A percentile compares a stretch with the other conserved stretches of the same genome.
These are phyloP conservation scores for Claviceps cyperi DNA, from an alignment of 2,329 filamentous ascomycete genomes.

Conservation along the genomic window DNA sequence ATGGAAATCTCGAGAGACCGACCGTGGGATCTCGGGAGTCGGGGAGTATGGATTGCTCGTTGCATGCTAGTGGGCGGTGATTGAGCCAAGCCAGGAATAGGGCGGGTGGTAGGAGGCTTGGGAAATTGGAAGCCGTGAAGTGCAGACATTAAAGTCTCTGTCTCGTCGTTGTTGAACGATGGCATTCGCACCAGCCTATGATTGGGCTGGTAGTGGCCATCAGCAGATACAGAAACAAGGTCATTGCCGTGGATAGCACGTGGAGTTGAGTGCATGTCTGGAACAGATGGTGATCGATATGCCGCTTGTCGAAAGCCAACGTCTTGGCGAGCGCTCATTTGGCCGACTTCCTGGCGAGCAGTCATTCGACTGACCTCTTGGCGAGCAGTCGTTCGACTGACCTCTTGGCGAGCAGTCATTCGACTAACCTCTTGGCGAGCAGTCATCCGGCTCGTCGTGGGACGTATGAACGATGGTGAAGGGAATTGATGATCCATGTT, in stretches of 20 bases:
- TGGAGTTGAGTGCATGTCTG: slow-evolving; percentile 7
- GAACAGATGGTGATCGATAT: slow-evolving; percentile 16
- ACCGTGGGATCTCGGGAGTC: slow-evolving; percentile 13
- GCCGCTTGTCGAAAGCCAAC: slow-evolving; percentile 17
- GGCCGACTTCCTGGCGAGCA: slow-evolving; percentile 30
- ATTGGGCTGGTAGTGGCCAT: slow-evolving; percentile 2
- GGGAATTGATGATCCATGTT: slow-evolving; percentile 26
- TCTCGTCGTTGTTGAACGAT: slow-evolving; percentile 11
- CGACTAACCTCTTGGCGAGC: slow-evolving; percentile 34
- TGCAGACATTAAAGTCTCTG: slow-evolving; percentile 13
- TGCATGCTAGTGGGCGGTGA: slow-evolving; percentile 10
- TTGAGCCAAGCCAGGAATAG: slow-evolving; percentile 12
- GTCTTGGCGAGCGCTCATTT: slow-evolving; percentile 44
- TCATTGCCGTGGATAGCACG: slow-evolving; percentile 5
- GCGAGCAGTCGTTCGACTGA: slow-evolving; percentile 40
- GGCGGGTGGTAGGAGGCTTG: slow-evolving; percentile 17
- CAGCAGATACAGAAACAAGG: slow-evolving; percentile 6
- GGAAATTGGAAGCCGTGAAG: slow-evolving; percentile 25
- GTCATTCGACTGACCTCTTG: slow-evolving; percentile 23
- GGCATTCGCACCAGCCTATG: slow-evolving; percentile 11
- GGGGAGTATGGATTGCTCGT: slow-evolving; percentile 11
- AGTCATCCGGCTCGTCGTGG: slow-evolving; percentile 38
- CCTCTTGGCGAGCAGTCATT: too few relatives aligned
- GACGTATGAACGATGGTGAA: slow-evolving; percentile 39
- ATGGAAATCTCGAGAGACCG: slow-evolving; percentile 11